Evolutionary conservation across 2,329 filamentous ascomycete genomes (phyloP).

Genomic region (Lasiodiplodia gonubiensis): DNA sequence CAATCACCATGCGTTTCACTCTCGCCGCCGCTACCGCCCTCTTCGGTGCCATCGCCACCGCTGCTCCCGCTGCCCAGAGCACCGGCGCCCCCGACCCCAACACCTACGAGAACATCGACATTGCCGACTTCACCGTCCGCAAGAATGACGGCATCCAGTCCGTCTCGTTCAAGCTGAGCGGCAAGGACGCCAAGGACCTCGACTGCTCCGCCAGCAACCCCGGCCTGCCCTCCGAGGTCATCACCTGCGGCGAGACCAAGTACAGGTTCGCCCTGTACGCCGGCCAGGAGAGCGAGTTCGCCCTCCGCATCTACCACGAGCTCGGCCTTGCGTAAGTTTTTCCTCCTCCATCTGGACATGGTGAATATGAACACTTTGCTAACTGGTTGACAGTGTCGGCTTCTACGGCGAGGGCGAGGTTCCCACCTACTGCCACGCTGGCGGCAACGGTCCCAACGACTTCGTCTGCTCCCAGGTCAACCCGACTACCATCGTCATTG

Average conservation of each 20-base stretch:
- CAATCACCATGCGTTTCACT: constrained; percentile 48
- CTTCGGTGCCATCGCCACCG: constrained; percentile 8
- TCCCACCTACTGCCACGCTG: constrained; percentile 20
- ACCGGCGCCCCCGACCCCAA: neutral
- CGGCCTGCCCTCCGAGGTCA: neutral
- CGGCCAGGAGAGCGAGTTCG: constrained; percentile 9
- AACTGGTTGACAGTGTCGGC: neutral
- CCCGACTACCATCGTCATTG: constrained; percentile 17
- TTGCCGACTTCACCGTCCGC: constrained; percentile 20
- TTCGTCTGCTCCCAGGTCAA: constrained; percentile 19
- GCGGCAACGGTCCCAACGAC: constrained; percentile 24
- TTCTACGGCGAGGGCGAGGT: constrained; percentile 9
- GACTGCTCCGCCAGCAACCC: constrained; percentile 16
- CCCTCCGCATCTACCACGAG: constrained; percentile 25
- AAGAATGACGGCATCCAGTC: constrained; percentile 27
- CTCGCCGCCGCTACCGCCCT: constrained; percentile 37
- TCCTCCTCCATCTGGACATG: neutral
- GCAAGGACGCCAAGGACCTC: constrained; percentile 1
- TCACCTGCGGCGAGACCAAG: constrained; percentile 24
- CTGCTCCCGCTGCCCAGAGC: neutral
- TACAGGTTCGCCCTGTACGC: constrained; percentile 14
- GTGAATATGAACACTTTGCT: neutral
- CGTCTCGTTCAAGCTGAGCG: constrained; percentile 21
- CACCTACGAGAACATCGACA: constrained; percentile 20
- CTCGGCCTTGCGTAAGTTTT: constrained; percentile 18